Base-by-base conservation (phyloP, 2,329 filamentous ascomycete species). In the Sporothrix schenckii region DNA sequence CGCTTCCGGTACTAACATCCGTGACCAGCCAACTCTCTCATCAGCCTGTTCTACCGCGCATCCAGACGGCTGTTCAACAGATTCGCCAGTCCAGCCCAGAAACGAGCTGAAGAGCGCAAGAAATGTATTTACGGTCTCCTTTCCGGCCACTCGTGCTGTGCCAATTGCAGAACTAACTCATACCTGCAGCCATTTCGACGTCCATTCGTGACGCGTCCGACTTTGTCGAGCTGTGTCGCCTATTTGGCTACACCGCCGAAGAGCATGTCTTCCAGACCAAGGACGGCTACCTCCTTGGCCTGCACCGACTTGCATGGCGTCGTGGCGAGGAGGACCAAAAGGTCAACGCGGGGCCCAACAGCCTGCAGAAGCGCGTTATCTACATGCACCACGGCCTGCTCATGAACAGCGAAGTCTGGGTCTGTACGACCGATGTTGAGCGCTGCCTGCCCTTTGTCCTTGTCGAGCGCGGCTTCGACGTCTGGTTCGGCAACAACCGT, bases 361-460 rank as follows among this genome's bases (percentile, higher is more conserved):
- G 89, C 76, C 75, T 91, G 39, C 86, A 86, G 80, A 97, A 97
- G 82, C 91, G 90, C 75, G 92, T 98, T 65, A 89, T 95, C 7
- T 99, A 98, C 79, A 83, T 99, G 73, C 95, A 99, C 77, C 95
- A 99, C 80, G 95, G 94, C 10, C 85, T 99, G 71, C 87, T 99
- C 77, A 99, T 99, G 95, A 98, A 97, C 80, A 97, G 93, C 76
- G 95, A 99, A 80, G 94, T 99, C 47, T 99, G 95, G 95, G 92
- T 98, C 10, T 96, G 93, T 77, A 82, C 94, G 77, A 97, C 94
- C 0, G 92, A 97, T 74, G 89, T 90, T 75, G 87, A 96, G 79
- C 87, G 94, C 75, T 94, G 91, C 75, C 83, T 99, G 52, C 93
- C 95, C 0, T 98, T 99, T 78, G 87, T 91, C 74, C 84, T 99